Evolutionary conservation across 179 eudicot species (phyloP), one percentile per base, ranked within the genome.

Genomic region (Sideroxylon spinosum): DNA sequence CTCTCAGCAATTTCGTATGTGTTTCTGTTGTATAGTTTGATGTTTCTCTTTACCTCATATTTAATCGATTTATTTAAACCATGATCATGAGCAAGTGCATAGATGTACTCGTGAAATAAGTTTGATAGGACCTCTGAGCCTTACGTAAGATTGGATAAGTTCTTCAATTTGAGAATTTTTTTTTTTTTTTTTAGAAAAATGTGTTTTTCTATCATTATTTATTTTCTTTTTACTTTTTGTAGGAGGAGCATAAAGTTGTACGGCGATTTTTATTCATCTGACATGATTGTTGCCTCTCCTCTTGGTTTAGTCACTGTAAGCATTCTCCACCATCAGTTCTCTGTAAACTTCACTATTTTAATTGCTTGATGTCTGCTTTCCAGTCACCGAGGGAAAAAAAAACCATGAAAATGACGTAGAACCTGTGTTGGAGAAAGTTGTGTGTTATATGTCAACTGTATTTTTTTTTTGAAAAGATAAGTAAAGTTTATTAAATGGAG

Each of bases 231-330:
- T 37, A 37, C 44, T 37, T 37, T 37, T 37, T 37, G 44, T 37
- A 37, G 44, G 44, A 37, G 44, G 5, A 37, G 44, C 44, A 37
- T 37, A 83, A 90, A 86, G 83, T 75, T 96, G 81, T 95, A 92
- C 78, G 87, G 88, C 76, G 94, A 94, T 84, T 95, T 94, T 85
- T 92, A 96, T 84, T 83, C 97, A 22, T 92, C 97, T 46, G 98
- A 96, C 83, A 77, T 94, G 78, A 94, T 97, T 74, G 83, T 97
- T 78, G 97, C 98, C 71, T 94, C 99, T 81, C 97, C 98, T 81
- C 91, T 97, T 71, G 99, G 97, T 75, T 77, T 97, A 80, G 82
- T 91, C 76, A 90, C 90, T 52, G 97, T 97, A 90, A 91, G 92
- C 49, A 23, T 80, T 73, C 75, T 80, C 16, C 62, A 48, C 65